Percentiles rank a stretch among this genome's conserved stretches.
phyloP scores from a whole-genome alignment of 148 eudicot species.

The Bassia scoparia region DNA sequence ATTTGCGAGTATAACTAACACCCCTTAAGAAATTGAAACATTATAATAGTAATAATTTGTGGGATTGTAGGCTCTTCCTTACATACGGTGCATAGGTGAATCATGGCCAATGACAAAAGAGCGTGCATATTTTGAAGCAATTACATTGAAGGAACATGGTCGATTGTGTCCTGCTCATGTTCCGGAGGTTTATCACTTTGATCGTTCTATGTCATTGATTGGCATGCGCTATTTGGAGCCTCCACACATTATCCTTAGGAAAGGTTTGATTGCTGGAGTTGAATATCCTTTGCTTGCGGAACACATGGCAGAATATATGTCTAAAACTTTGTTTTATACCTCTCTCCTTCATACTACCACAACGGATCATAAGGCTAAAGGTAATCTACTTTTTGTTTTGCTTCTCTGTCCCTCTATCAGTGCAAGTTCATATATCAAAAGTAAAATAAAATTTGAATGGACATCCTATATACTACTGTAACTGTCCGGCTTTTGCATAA shows the following conservation, averaged over 20 bases:
- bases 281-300: slow-evolving; percentile 87
- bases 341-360: slow-evolving; percentile 85
- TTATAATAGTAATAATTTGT: neutral
- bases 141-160: slow-evolving; percentile 61
- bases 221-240: slow-evolving; percentile 97
- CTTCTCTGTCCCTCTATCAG: too few species aligned
- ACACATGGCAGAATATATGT: slow-evolving; percentile 76
- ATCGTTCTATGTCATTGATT: slow-evolving; percentile 75
- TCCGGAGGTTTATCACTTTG: slow-evolving; percentile 95
- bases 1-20: too few species aligned
- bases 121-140: slow-evolving; percentile 86
- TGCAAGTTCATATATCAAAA: too few species aligned
- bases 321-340: slow-evolving; percentile 76
- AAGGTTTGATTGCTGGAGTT: slow-evolving; percentile 87
- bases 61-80: slow-evolving; percentile 74
- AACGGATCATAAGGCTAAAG: slow-evolving; percentile 74
- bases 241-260: slow-evolving; percentile 90
- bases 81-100: slow-evolving; percentile 89
- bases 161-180: slow-evolving; percentile 80
- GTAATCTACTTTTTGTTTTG: slow-evolving; percentile 31
- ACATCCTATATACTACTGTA: too few species aligned
- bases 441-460: too few species aligned
- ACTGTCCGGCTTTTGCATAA: too few species aligned
- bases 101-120: slow-evolving; percentile 96
- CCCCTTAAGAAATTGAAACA: neutral